Base-by-base conservation (phyloP, 441 rosid species). In the Pelargonium citronellum region DNA sequence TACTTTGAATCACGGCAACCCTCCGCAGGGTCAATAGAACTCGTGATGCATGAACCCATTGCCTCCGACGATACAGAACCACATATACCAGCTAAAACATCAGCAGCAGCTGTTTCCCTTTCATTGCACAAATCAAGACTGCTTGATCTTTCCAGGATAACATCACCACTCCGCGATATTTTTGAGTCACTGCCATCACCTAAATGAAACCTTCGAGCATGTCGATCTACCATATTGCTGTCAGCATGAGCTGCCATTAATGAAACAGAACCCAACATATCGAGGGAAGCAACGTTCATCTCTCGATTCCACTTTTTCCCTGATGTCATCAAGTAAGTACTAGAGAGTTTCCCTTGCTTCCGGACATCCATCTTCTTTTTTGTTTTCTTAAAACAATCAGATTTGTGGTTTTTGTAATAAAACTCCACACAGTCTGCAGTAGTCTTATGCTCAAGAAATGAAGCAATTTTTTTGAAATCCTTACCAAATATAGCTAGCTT, bases 401-500 rank as follows among this genome's bases (percentile, higher is more conserved):
- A 90, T 74, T 96, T 96, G 81, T 91, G 99, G 77, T 96, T 95
- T 78, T 92, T 95, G 84, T 92, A 95, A 82, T 95, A 95, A 77
- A 92, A 95, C 79, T 92, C 90, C 63, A 96, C 87, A 79, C 98
- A 96, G 78, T 93, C 98, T 15, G 99, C 98, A 78, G 93, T 96
- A 55, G 91, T 91, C 83, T 96, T 96, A 73, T 91, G 91, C 67
- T 89, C 85, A 68, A 96, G 91, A 83, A 78, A 93, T 19, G 93
- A 81, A 77, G 98, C 91, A 77, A 96, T 90, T 81, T 83, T 93
- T 67, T 79, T 77, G 74, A 93, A 96, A 83, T 93, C 90, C 82
- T 96, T 96, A 73, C 99, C 98, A 63, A 84, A 84, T 10, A 73
- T 41, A 6, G 88, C 91, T 67, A 96, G 81, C 88, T 93, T 93